Percentiles rank a stretch among this genome's conserved stretches.
Conservation (phyloP, 1,284 basidiomycete genomes). For the Thelephora terrestris region DNA sequence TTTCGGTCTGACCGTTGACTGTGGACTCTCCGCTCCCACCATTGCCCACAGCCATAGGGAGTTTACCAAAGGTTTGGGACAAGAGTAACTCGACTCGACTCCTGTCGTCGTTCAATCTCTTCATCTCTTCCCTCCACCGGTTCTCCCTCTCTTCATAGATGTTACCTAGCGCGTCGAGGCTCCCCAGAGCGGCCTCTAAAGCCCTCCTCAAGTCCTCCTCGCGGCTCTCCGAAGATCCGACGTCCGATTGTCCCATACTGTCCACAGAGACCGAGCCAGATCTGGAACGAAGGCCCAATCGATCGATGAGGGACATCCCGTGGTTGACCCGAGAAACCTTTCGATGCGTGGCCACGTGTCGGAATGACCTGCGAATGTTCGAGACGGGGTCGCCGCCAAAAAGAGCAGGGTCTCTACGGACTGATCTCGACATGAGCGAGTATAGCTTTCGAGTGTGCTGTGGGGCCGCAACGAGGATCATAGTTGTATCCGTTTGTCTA, state of each 20-base stretch:
- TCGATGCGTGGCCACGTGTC: conserved; percentile 46
- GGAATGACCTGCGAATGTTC: conserved; percentile 45
- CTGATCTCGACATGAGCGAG: conserved; percentile 50
- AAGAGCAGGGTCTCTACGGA: conserved; percentile 45
- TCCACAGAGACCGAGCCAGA: conserved; percentile 38
- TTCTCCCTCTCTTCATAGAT: conserved; percentile 60
- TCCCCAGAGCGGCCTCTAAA: conserved; percentile 52
- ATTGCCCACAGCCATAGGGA: neutral
- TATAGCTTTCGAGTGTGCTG: conserved; percentile 58
- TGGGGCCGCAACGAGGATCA: conserved; percentile 63
- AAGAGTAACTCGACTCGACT: conserved; percentile 55
- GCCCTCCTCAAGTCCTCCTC: conserved; percentile 57
- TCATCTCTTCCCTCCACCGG: conserved; percentile 62
- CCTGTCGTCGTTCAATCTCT: conserved; percentile 51
- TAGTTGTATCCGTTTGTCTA: conserved; percentile 67
- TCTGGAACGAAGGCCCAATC: conserved; percentile 30
- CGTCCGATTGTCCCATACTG: conserved; percentile 29
- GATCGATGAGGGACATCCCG: conserved; percentile 44
- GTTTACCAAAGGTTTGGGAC: conserved; percentile 46
- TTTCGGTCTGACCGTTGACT: too few species aligned
- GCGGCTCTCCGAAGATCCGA: conserved; percentile 31
- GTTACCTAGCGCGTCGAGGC: conserved; percentile 45
- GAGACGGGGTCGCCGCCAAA: conserved; percentile 37
- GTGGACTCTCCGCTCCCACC: neutral
- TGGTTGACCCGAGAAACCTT: conserved; percentile 35